phyloP scores from a whole-genome alignment of 345 rosid species.

The Melastoma malabathricum region DNA sequence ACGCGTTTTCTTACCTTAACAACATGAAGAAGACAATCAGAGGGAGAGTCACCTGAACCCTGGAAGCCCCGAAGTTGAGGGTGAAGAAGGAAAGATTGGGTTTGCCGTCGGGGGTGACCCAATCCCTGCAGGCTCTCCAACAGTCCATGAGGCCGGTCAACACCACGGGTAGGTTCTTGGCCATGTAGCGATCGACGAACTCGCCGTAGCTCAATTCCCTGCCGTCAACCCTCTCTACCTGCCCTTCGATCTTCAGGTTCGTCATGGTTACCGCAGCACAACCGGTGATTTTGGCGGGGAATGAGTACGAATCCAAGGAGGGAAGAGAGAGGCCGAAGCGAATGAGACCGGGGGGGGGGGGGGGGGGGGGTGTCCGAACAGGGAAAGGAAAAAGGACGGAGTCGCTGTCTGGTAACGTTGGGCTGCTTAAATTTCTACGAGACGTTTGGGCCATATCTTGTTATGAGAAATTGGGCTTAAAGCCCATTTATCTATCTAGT shows the following conservation, averaged over 20 bases:
- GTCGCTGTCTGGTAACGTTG: too few relatives aligned
- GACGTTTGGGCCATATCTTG: too few relatives aligned
- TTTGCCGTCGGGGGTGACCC: slow-evolving; percentile 43
- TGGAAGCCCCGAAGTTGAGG: slow-evolving; percentile 58
- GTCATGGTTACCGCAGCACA: slow-evolving; percentile 14
- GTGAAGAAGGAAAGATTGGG: slow-evolving; percentile 56
- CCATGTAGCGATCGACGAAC: slow-evolving; percentile 51
- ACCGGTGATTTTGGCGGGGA: too few relatives aligned
- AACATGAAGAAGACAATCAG: neutral
- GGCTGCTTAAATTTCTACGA: too few relatives aligned
- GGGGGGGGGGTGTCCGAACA: too few relatives aligned
- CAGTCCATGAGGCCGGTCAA: slow-evolving; percentile 62
- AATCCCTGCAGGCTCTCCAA: slow-evolving; percentile 71
- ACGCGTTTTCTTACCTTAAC: neutral
- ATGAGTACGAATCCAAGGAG: too few relatives aligned
- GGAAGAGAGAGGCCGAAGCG: neutral
- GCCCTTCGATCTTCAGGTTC: slow-evolving; percentile 53
- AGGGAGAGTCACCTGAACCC: slow-evolving; percentile 47
- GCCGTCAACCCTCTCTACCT: slow-evolving; percentile 53
- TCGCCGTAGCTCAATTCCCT: slow-evolving; percentile 44
- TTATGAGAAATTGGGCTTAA: too few relatives aligned
- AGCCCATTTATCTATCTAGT: too few relatives aligned
- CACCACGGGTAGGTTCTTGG: slow-evolving; percentile 63
- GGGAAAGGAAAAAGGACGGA: too few relatives aligned
- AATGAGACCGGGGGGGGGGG: too few relatives aligned